Base-by-base conservation (phyloP, 441 rosid species). In the Populus hybrid region DNA sequence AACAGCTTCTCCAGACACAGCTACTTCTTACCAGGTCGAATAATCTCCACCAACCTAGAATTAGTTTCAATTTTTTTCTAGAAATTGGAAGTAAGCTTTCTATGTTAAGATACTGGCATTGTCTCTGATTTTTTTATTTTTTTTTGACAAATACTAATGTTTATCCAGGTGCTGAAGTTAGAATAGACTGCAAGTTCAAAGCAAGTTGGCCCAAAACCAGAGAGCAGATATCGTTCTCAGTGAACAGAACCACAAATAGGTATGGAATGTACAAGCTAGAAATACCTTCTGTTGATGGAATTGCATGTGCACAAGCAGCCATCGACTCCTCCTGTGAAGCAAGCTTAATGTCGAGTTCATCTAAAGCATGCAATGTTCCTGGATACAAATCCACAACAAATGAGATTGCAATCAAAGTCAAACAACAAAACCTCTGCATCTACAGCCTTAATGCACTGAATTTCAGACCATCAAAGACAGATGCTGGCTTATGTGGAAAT, bases 1-100 rank as follows among this genome's bases (percentile, higher is more conserved):
- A 92, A 96, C 89, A 96, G 79, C 84, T 96, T 94, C 90, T 87
- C 99, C 76, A 94, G 69, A 72, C 90, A 96, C 91, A 92, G 98
- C 89, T 96, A 94, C 94, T 96, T 92, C 92, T 81, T 96, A 78
- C 88, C 96, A 67, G 98, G 98, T 91, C 21, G 35, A 84, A 16
- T 46, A 34, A 30, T 79, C 40, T 61, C 64, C 50, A 72, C 35
- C 38, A 59, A 23, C 67, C 77, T 59, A 73, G 40, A 69, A 21
- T 24, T 35, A 66, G 64, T 75, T 78, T 24, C 75, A 64, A 35
- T 36, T 46, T 4, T 77, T 12, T 40, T 28, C 18, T 50, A 53
- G 11, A 21, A 3, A 73, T 7, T 7, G 10, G 2, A 74, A 6
- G 21, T 38, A 71, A 68, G 65, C 26, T 21, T 61, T 61, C 26